Percentiles rank a stretch among this genome's conserved stretches.
Evolutionary conservation across 768 basidiomycete genomes (phyloP).

Genomic region (Mycena rebaudengoi): DNA sequence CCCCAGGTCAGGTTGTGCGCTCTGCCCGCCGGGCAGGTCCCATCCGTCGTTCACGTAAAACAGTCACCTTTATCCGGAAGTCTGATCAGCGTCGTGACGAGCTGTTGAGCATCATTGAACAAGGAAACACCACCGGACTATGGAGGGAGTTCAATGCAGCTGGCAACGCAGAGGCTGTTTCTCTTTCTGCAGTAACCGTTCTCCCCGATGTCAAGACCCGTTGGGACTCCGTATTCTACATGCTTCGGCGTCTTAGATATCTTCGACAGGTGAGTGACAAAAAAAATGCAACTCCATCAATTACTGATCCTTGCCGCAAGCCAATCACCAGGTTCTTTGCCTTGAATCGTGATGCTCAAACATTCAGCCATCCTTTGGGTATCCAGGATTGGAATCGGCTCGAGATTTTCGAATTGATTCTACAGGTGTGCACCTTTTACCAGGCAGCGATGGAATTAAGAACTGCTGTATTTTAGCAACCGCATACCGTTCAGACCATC

Average conservation of each 20-base stretch:
- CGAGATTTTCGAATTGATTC: constrained; percentile 2
- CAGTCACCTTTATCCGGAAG: no score
- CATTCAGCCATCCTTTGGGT: neutral
- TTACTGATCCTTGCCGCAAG: neutral
- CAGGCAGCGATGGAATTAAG: neutral
- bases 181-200: neutral
- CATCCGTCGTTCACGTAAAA: no score
- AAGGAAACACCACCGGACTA: no score
- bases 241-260: constrained; percentile 5
- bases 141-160: no score
- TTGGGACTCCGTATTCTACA: constrained; percentile 7
- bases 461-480: neutral
- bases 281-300: neutral
- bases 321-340: neutral
- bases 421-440: neutral
- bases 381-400: constrained; percentile 1
- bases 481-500: neutral
- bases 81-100: no score
- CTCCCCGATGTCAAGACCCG: constrained; percentile 7
- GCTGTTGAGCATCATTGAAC: no score
- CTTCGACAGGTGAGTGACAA: neutral
- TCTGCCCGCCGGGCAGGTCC: no score
- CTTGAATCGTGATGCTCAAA: neutral
- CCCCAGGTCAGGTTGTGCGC: neutral
- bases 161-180: neutral